Evolutionary conservation across 2,329 filamentous ascomycete species (phyloP), one percentile per base, ranked within the genome.

Genomic region (Phyllosticta citrichinensis): DNA sequence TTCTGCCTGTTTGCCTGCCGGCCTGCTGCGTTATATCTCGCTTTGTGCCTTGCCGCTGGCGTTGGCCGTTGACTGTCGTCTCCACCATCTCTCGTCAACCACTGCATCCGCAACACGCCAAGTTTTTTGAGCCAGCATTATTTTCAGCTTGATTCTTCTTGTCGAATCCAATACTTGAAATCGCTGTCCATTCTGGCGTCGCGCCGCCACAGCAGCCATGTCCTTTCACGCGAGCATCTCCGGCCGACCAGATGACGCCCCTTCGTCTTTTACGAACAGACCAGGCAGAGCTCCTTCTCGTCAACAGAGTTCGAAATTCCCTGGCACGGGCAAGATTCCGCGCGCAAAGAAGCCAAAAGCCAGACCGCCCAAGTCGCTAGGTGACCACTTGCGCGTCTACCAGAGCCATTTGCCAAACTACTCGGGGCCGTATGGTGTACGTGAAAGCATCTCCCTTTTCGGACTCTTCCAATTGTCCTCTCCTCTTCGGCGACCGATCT

Each of bases 381-480:
- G 80, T 40, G 80, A 83, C 64, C 75, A 76, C 55, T 64, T 78
- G 5, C 68, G 73, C 5, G 75, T 81, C 24, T 68, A 76, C 0
- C 75, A 76, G 58, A 68, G 76, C 33, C 71, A 76, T 6, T 65
- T 83, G 3, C 80, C 80, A 4, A 74, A 74, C 9, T 79, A 81
- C 52, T 79, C 80, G 5, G 81, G 81, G 0, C 80, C 80, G 0
- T 83, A 83, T 65, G 24, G 25, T 30, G 56, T 27, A 52, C 20
- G 35, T 17, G 27, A 10, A 30, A 30, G 27, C 6, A 30, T 10
- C 5, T 30, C 27, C 27, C 6, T 30, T 30, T 30, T 30, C 2
- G 6, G 9, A n/a, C n/a, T 50, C 9, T 22, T 35, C 3, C 0
- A 53, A 2, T 20, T 22, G 22, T n/a, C 19, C 5, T 12, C 20